phyloP scores from a whole-genome alignment of 2,329 filamentous ascomycete genomes.

The Fusarium sp. region DNA sequence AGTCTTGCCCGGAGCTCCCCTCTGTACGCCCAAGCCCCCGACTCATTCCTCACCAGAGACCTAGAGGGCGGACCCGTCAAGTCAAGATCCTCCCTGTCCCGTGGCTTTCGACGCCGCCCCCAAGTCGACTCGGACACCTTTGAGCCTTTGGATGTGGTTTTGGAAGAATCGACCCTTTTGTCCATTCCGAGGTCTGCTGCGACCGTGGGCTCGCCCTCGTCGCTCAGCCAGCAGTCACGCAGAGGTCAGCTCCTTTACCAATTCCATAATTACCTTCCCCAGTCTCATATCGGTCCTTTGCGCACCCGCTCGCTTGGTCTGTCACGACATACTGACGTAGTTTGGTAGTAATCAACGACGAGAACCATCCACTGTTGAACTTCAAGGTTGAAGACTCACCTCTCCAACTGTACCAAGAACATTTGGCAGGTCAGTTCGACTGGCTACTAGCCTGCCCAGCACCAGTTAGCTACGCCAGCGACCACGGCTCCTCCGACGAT shows the following conservation, averaged over 20 bases:
- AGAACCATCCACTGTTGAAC: constrained; percentile 41
- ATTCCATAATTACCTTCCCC: not conserved
- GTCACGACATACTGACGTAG: constrained; percentile 24
- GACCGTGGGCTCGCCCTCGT: constrained; percentile 2
- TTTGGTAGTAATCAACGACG: constrained; percentile 15
- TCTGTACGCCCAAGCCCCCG: constrained; percentile 11
- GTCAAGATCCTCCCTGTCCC: constrained; percentile 30
- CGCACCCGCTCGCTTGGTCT: not conserved
- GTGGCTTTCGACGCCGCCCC: constrained; percentile 46
- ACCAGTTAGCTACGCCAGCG: constrained; percentile 40
- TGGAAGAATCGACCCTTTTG: constrained; percentile 43
- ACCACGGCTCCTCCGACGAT: constrained; percentile 24
- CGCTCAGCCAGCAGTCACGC: constrained; percentile 1
- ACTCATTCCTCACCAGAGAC: constrained; percentile 3
- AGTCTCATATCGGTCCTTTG: not conserved
- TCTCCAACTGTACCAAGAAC: constrained; percentile 54
- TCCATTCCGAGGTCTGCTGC: constrained; percentile 14
- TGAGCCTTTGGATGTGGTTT: constrained; percentile 49
- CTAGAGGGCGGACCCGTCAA: constrained; percentile 25
- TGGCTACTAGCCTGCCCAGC: constrained; percentile 59
- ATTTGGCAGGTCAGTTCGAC: constrained; percentile 63
- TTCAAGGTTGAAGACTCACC: constrained; percentile 40
- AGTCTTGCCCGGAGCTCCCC: constrained; percentile 24
- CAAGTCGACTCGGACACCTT: constrained; percentile 49
- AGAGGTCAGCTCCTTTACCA: constrained; percentile 31